Percentiles rank a stretch among this genome's conserved stretches.
phyloP scores from a whole-genome alignment of 176 grass and related monocot genomes.

The Otatea glauca region DNA sequence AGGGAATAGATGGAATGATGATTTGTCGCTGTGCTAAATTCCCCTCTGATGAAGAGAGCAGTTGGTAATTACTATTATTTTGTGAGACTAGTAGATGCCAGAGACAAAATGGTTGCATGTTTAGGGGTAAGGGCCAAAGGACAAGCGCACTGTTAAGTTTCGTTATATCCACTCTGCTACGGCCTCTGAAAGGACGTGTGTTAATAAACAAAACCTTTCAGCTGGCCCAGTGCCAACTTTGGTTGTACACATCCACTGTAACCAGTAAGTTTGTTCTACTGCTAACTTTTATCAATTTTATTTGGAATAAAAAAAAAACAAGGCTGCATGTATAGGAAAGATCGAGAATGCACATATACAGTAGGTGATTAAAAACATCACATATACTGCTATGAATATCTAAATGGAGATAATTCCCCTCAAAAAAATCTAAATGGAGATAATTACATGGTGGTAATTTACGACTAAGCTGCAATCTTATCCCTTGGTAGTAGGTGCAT shows the following conservation, averaged over 20 bases:
- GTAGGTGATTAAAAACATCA: background rate
- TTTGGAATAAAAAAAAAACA: background rate
- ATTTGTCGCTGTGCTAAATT: conserved; percentile 45
- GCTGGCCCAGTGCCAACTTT: conserved; percentile 32
- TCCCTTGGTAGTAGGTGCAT: conserved; percentile 28
- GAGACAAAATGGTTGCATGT: conserved; percentile 53
- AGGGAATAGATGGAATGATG: conserved; percentile 54
- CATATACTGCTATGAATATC: background rate
- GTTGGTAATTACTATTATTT: conserved; percentile 18
- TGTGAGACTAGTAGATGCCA: conserved; percentile 37
- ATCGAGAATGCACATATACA: background rate
- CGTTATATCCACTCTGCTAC: conserved; percentile 46
- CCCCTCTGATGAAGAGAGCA: conserved; percentile 32
- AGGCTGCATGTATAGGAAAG: background rate
- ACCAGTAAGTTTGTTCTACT: background rate
- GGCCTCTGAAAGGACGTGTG: conserved; percentile 28
- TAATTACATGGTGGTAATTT: background rate
- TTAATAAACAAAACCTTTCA: conserved; percentile 51
- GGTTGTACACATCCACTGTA: background rate
- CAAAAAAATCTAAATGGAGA: no score
- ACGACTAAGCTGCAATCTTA: background rate
- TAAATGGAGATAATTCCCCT: no score
- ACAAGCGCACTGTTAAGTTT: conserved; percentile 55
- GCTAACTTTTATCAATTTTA: background rate
- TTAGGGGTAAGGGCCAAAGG: conserved; percentile 73